A percentile compares a stretch with the other conserved stretches of the same genome.
Conservation (phyloP, 495 filamentous ascomycete species). For the Cenococcum geophilum region DNA sequence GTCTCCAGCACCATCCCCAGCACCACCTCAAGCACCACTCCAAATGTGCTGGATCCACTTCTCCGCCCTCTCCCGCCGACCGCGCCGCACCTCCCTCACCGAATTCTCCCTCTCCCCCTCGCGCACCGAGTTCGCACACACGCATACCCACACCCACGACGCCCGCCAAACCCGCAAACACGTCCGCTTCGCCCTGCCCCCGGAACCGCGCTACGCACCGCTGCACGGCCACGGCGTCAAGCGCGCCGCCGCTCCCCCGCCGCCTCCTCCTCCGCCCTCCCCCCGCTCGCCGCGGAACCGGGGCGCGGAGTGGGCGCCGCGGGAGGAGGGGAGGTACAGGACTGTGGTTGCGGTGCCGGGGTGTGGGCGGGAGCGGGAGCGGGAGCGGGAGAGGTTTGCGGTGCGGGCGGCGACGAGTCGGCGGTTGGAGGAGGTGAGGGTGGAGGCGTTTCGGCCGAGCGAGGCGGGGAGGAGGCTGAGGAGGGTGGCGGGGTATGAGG, state of each 20-base stretch:
- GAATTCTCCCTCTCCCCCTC: constrained; percentile 6
- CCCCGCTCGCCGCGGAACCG: constrained; percentile 1
- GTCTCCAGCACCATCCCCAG: too few relatives aligned
- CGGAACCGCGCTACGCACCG: constrained; percentile 2
- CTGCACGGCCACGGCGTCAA: constrained; percentile 7
- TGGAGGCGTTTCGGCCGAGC: too few relatives aligned
- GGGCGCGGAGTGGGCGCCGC: not conserved
- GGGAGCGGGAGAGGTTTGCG: constrained; percentile 4
- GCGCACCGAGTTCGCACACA: not conserved
- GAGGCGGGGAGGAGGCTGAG: constrained; percentile 13
- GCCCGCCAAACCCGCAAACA: constrained; percentile 3
- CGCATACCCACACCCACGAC: not conserved
- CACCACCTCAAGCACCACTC: too few relatives aligned
- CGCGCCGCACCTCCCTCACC: not conserved
- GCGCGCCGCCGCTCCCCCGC: not conserved
- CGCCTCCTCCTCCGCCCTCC: constrained; percentile 6
- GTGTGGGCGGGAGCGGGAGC: not conserved
- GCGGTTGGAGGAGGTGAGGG: constrained; percentile 11
- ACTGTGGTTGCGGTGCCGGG: constrained; percentile 5
- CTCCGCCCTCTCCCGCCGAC: not conserved
- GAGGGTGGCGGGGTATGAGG: constrained; percentile 28
- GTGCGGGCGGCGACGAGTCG: constrained; percentile 19
- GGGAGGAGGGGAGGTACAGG: constrained; percentile 3
- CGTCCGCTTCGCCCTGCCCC: too few relatives aligned
- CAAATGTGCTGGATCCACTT: too few relatives aligned